Conservation (phyloP, 73 alveolate genomes). For the Tetrahymena borealis region DNA sequence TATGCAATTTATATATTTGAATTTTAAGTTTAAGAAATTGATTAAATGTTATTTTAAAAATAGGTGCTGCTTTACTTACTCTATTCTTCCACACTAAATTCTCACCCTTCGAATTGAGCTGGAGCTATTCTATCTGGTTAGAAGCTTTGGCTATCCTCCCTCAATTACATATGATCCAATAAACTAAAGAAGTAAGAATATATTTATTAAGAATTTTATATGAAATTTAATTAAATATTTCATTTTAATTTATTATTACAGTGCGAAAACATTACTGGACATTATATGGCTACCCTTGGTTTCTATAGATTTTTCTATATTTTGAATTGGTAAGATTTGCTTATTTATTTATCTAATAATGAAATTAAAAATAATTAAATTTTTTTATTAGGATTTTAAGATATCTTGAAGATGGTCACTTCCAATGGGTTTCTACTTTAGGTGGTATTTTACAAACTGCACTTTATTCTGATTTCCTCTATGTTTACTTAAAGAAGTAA, state of each 20-base stretch:
- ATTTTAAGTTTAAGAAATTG: too few species aligned
- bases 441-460: conserved; percentile 81
- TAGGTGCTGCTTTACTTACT: conserved; percentile 67
- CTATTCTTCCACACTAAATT: conserved; percentile 60
- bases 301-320: conserved; percentile 85
- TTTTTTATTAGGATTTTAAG: conserved; percentile 54
- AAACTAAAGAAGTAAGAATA: conserved; percentile 49
- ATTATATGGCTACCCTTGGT: conserved; percentile 87
- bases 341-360: neutral
- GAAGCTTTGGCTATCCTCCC: conserved; percentile 93
- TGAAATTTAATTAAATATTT: too few species aligned
- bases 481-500: conserved; percentile 50
- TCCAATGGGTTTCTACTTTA: conserved; percentile 67
- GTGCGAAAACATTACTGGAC: conserved; percentile 80
- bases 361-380: neutral
- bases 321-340: conserved; percentile 54
- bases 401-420: conserved; percentile 45
- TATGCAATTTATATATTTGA: too few species aligned
- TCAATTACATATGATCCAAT: conserved; percentile 75
- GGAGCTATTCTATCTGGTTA: conserved; percentile 84
- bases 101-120: conserved; percentile 65
- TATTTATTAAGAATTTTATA: neutral
- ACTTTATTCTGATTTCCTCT: conserved; percentile 86
- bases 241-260: neutral
- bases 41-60: too few species aligned